A percentile compares a stretch with the other conserved stretches of the same genome.
phyloP scores from a whole-genome alignment of 495 filamentous ascomycete genomes.

The Neurospora pannonica region DNA sequence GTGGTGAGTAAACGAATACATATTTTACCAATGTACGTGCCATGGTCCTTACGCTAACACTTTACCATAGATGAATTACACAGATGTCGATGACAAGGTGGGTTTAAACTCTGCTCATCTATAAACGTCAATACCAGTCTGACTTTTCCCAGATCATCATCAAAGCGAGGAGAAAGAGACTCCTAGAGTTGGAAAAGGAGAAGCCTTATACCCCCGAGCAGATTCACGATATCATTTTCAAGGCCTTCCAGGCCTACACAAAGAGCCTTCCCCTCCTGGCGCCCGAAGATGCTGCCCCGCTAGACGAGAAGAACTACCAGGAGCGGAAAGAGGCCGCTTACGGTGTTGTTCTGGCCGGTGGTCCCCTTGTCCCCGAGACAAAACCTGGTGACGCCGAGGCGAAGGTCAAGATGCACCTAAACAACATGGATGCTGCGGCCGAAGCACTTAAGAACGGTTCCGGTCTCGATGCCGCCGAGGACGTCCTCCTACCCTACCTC shows the following conservation, averaged over 20 bases:
- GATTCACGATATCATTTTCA: constrained; percentile 42
- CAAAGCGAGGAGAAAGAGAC: constrained; percentile 64
- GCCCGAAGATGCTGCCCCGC: constrained; percentile 11
- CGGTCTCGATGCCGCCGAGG: constrained; percentile 41
- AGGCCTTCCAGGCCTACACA: constrained; percentile 64
- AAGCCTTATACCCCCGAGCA: constrained; percentile 34
- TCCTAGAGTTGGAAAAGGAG: constrained; percentile 52
- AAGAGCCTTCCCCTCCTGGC: constrained; percentile 65
- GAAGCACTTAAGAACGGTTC: constrained; percentile 41
- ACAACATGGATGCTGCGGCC: constrained; percentile 57
- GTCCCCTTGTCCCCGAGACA: constrained; percentile 51
- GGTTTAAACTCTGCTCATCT: background rate
- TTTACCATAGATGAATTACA: constrained; percentile 66
- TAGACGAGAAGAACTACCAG: constrained; percentile 45
- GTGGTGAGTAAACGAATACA: constrained; percentile 32
- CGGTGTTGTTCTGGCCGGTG: constrained; percentile 50
- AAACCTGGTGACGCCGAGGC: constrained; percentile 60
- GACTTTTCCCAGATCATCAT: constrained; percentile 59
- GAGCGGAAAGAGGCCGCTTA: constrained; percentile 52
- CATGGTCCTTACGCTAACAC: background rate
- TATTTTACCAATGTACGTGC: background rate
- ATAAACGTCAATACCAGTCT: background rate
- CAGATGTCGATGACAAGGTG: constrained; percentile 85
- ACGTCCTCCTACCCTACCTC: constrained; percentile 76
- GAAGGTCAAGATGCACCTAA: constrained; percentile 88